Conservation (phyloP, 2,329 filamentous ascomycete species). For the Fusarium decemcellulare region DNA sequence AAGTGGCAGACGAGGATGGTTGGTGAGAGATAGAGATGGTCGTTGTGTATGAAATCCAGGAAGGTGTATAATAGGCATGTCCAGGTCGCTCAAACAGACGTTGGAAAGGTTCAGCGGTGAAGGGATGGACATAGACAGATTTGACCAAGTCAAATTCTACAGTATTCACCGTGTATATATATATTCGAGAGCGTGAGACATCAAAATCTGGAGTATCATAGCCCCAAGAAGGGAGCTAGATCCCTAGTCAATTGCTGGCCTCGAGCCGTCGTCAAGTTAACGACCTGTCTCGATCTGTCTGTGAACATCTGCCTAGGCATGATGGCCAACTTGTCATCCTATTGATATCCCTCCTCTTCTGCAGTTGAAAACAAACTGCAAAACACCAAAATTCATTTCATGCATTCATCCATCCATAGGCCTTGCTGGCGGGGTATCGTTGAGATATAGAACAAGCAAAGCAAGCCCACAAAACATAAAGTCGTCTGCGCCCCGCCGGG, state of each 20-base stretch:
- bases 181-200: not conserved
- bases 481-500: constrained; percentile 48
- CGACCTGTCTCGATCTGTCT: constrained; percentile 5
- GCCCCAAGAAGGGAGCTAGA: constrained; percentile 34
- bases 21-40: constrained; percentile 52
- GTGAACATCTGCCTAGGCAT: not conserved
- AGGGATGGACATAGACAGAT: not conserved
- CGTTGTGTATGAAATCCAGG: not conserved
- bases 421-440: constrained; percentile 56
- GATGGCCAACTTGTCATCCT: constrained; percentile 9
- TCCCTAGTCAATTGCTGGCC: constrained; percentile 29
- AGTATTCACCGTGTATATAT: not conserved
- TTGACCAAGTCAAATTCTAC: not conserved
- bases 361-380: constrained; percentile 12
- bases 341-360: constrained; percentile 12
- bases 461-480: constrained; percentile 49
- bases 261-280: constrained; percentile 5
- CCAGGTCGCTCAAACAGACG: not conserved
- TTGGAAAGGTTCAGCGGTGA: not conserved
- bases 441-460: constrained; percentile 57
- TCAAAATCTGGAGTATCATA: constrained; percentile 20
- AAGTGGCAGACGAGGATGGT: constrained; percentile 65
- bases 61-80: not conserved
- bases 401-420: constrained; percentile 50
- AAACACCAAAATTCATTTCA: constrained; percentile 37